Conservation (phyloP, 352 stramenopile genomes). For the Elongisporangium undulatum region DNA sequence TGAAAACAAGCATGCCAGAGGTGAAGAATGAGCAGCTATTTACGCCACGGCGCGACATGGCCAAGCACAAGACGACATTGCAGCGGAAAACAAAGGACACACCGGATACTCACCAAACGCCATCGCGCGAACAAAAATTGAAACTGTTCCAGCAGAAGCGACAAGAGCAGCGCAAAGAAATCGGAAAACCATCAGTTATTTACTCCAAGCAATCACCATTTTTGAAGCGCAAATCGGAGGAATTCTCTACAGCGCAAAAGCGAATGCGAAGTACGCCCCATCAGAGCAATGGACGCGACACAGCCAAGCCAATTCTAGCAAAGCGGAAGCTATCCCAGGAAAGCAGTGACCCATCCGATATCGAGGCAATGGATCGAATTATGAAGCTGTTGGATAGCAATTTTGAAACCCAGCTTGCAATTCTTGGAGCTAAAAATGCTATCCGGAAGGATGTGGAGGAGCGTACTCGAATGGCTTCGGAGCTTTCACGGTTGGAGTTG, state of each 20-base stretch:
- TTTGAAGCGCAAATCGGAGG: slow-evolving; percentile 62
- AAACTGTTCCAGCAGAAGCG: slow-evolving; percentile 52
- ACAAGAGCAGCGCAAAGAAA: slow-evolving; percentile 52
- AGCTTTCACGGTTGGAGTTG: slow-evolving; percentile 25
- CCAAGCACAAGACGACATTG: slow-evolving; percentile 34
- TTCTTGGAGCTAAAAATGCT: slow-evolving; percentile 38
- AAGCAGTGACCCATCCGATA: slow-evolving; percentile 3
- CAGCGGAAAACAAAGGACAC: slow-evolving; percentile 35
- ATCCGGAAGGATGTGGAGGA: slow-evolving; percentile 50
- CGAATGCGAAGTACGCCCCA: slow-evolving; percentile 26
- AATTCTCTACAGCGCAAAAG: slow-evolving; percentile 39
- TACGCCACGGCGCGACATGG: slow-evolving; percentile 19
- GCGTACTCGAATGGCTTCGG: slow-evolving; percentile 39
- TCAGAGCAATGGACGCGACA: background rate
- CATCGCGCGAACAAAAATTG: slow-evolving; percentile 33
- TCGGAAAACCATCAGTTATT: slow-evolving; percentile 37
- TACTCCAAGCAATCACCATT: slow-evolving; percentile 39
- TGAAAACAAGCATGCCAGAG: background rate
- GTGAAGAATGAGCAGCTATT: background rate
- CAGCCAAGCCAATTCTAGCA: background rate
- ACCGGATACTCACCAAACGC: slow-evolving; percentile 32
- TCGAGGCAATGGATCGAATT: slow-evolving; percentile 19
- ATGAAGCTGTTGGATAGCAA: slow-evolving; percentile 31
- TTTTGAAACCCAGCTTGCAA: slow-evolving; percentile 40
- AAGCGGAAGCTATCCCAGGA: background rate